phyloP scores from a whole-genome alignment of 371 early-diverging fungal genomes.

The Dinochytrium kinnereticum region DNA sequence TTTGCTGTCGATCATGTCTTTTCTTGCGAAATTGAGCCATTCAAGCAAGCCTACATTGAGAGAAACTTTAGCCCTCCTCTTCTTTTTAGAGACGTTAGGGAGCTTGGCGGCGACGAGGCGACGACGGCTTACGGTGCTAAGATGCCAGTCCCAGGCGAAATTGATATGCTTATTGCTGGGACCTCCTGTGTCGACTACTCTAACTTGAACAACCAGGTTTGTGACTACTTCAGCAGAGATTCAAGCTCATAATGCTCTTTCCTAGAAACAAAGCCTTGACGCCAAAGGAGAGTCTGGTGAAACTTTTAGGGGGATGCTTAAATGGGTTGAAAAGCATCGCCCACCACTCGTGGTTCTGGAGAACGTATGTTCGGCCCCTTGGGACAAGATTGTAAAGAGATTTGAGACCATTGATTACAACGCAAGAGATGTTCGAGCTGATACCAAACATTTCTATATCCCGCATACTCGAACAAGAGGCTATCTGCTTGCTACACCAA shows the following conservation, averaged over 20 bases:
- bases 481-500: conserved; percentile 42
- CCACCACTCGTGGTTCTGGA: conserved; percentile 46
- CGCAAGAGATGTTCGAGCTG: conserved; percentile 29
- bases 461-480: conserved; percentile 50
- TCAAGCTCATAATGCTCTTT: neutral
- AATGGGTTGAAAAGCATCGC: conserved; percentile 41
- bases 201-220: conserved; percentile 44
- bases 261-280: conserved; percentile 36
- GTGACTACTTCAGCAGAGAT: neutral
- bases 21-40: conserved; percentile 51
- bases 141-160: conserved; percentile 41
- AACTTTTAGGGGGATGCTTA: conserved; percentile 48
- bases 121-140: conserved; percentile 47
- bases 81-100: conserved; percentile 47
- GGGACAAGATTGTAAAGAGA: conserved; percentile 35
- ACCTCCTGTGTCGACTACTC: conserved; percentile 53
- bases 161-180: conserved; percentile 48
- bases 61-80: conserved; percentile 49
- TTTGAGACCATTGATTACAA: conserved; percentile 34
- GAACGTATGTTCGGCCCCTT: conserved; percentile 45
- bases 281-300: conserved; percentile 46
- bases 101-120: conserved; percentile 40
- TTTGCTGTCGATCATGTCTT: conserved; percentile 43
- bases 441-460: conserved; percentile 50
- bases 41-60: conserved; percentile 55